Evolutionary conservation across 495 filamentous ascomycete species (phyloP).

Genomic region (Hyaloscypha bicolor): DNA sequence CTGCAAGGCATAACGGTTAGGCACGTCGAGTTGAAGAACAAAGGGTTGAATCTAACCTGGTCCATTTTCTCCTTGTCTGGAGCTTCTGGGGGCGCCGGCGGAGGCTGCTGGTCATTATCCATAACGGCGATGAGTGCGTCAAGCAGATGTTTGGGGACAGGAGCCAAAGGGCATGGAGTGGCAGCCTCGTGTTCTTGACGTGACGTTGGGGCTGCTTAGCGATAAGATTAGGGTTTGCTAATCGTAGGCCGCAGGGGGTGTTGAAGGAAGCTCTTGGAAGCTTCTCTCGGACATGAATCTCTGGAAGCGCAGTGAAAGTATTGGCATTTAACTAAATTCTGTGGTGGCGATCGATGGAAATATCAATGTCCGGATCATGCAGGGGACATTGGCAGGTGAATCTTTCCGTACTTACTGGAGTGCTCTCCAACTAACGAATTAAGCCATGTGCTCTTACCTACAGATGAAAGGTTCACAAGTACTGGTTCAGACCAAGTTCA

Average conservation of each 20-base stretch:
- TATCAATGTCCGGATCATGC: background rate
- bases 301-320: background rate
- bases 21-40: constrained; percentile 4
- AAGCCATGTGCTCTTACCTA: no score
- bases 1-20: constrained; percentile 28
- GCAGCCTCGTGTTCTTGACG: constrained; percentile 23
- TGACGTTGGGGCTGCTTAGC: constrained; percentile 16
- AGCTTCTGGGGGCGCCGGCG: constrained; percentile 30
- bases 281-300: constrained; percentile 1
- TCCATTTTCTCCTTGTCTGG: constrained; percentile 40
- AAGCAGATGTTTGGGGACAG: background rate
- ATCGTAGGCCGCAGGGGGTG: constrained; percentile 10
- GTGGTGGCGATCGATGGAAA: background rate
- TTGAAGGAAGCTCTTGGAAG: constrained; percentile 15
- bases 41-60: constrained; percentile 26
- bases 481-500: no score
- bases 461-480: background rate
- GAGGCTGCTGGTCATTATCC: constrained; percentile 32
- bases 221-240: constrained; percentile 18
- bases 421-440: no score
- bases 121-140: constrained; percentile 23
- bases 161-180: background rate
- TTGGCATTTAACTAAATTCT: background rate
- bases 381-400: background rate
- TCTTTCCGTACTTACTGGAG: background rate